These are phyloP conservation scores for Vitis hybrid DNA, from an alignment of 177 flowering plant species.

Conservation along the genomic window DNA sequence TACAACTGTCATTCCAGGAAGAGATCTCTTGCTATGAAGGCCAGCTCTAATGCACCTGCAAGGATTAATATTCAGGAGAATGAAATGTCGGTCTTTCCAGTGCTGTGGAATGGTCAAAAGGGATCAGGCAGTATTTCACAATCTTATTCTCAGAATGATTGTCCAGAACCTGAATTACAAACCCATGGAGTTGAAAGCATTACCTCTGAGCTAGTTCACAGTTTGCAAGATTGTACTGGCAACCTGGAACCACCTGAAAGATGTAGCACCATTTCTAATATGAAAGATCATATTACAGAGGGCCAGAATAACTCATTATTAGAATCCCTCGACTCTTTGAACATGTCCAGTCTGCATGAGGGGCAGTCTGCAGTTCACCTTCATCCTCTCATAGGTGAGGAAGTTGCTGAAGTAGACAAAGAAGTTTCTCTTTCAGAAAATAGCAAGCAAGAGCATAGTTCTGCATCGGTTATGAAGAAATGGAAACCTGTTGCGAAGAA, in stretches of 20 bases:
- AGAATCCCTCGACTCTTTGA: constrained; percentile 9
- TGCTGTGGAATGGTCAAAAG: constrained; percentile 14
- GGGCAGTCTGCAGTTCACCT: constrained; percentile 19
- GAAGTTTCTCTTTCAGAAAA: constrained; percentile 20
- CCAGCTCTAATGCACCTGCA: constrained; percentile 16
- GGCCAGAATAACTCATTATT: constrained; percentile 11
- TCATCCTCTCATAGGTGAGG: constrained; percentile 19
- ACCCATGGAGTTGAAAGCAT: constrained; percentile 14
- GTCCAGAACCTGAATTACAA: constrained; percentile 3
- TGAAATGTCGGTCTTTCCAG: constrained; percentile 18
- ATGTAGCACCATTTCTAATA: constrained; percentile 6
- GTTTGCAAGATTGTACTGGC: constrained; percentile 16
- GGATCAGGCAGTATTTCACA: constrained; percentile 12
- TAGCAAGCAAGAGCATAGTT: constrained; percentile 29
- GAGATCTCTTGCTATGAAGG: constrained; percentile 24
- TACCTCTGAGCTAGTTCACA: constrained; percentile 19
- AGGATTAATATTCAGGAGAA: constrained; percentile 15
- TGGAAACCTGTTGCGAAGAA: constrained; percentile 49
- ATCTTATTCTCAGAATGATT: constrained; percentile 11
- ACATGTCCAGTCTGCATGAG: constrained; percentile 13
- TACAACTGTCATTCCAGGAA: constrained; percentile 22
- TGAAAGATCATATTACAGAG: constrained; percentile 5
- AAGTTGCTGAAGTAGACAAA: constrained; percentile 20
- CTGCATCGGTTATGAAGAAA: constrained; percentile 42
- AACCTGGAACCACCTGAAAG: constrained; percentile 14